phyloP scores from a whole-genome alignment of 2,329 filamentous ascomycete species.

The Amauroascus niger region DNA sequence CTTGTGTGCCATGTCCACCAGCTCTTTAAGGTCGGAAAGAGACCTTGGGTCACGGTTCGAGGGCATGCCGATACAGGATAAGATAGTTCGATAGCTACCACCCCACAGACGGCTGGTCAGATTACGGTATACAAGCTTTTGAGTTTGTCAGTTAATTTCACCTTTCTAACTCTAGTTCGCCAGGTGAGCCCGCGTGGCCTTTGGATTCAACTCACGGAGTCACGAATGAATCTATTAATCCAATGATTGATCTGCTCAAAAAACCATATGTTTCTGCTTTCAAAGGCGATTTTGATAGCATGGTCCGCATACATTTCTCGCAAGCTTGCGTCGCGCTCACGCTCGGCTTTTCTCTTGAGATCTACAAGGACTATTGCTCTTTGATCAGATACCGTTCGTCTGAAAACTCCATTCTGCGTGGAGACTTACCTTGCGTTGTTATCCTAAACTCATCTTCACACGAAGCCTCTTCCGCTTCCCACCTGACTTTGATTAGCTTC shows the following conservation, averaged over 20 bases:
- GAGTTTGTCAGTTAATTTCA: background rate
- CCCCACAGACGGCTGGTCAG: background rate
- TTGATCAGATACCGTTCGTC: background rate
- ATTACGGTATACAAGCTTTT: background rate
- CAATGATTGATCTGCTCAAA: constrained; percentile 9
- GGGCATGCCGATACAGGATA: constrained; percentile 7
- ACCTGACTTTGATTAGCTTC: constrained; percentile 3
- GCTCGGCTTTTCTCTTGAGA: constrained; percentile 5
- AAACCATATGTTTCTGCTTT: constrained; percentile 4
- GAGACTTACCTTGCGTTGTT: background rate
- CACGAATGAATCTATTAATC: constrained; percentile 12
- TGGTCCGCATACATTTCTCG: background rate
- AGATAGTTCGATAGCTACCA: background rate
- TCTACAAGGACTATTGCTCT: constrained; percentile 7
- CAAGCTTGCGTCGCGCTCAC: background rate
- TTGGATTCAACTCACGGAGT: constrained; percentile 10
- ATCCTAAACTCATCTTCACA: background rate
- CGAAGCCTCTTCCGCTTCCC: background rate
- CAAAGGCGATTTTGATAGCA: constrained; percentile 6
- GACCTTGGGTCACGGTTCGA: constrained; percentile 1
- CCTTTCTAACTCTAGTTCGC: background rate
- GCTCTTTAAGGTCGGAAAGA: background rate
- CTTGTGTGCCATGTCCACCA: constrained; percentile 9
- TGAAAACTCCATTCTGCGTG: background rate
- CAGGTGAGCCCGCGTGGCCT: background rate